phyloP scores from a whole-genome alignment of 2,329 filamentous ascomycete species.

The Blumeria hordei region DNA sequence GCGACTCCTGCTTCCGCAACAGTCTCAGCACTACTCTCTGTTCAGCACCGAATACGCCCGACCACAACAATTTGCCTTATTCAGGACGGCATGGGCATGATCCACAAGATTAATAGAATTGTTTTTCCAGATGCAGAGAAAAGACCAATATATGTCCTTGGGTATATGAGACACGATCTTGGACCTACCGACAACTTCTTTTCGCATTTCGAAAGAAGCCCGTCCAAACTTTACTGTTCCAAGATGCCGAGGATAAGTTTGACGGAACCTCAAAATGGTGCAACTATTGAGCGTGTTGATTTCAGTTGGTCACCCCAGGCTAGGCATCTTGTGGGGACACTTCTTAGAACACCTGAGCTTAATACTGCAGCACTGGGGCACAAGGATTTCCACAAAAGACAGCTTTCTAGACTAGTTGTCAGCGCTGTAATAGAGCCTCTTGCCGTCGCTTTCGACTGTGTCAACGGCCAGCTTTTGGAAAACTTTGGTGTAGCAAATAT shows the following conservation, averaged over 20 bases:
- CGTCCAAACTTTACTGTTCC: conserved; percentile 17
- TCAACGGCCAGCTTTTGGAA: conserved; percentile 44
- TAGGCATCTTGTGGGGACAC: conserved; percentile 34
- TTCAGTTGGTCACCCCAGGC: conserved; percentile 21
- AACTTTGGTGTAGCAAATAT: conserved; percentile 40
- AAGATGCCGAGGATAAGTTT: conserved; percentile 5
- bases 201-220: conserved; percentile 17
- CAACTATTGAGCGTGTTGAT: conserved; percentile 7
- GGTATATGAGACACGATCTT: conserved; percentile 17
- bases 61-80: conserved; percentile 52
- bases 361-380: conserved; percentile 32
- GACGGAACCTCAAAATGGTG: neutral
- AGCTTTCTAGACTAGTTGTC: conserved; percentile 58
- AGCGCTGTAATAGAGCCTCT: conserved; percentile 59
- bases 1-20: conserved; percentile 37
- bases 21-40: conserved; percentile 27
- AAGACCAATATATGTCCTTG: conserved; percentile 47
- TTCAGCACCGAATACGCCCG: conserved; percentile 41
- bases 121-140: conserved; percentile 41
- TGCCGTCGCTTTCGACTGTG: conserved; percentile 52
- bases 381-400: conserved; percentile 40
- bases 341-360: conserved; percentile 38
- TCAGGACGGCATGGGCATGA: conserved; percentile 59
- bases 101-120: conserved; percentile 49
- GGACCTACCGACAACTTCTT: conserved; percentile 18